A percentile compares a stretch with the other conserved stretches of the same genome.
phyloP scores from a whole-genome alignment of 2,329 filamentous ascomycete species.

The Ceratocystis destructans region DNA sequence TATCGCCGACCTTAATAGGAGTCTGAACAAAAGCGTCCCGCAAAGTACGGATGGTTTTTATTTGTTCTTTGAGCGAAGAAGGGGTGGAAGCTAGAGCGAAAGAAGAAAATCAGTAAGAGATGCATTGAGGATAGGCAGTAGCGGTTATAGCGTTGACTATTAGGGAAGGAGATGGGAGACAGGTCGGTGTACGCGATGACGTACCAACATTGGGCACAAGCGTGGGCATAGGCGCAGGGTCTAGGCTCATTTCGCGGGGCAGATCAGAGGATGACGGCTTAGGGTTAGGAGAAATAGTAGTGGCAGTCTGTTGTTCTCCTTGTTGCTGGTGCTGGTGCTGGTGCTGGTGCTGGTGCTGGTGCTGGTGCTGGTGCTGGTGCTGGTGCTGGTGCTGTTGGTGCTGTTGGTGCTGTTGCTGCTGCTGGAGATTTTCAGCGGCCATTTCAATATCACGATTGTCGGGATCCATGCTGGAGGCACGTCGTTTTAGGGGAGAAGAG shows the following conservation, averaged over 20 bases:
- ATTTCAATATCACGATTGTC: slow-evolving; percentile 27
- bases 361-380: slow-evolving; percentile 1
- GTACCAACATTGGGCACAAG: slow-evolving; percentile 15
- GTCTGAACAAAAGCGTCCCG: slow-evolving; percentile 38
- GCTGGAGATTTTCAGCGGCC: slow-evolving; percentile 17
- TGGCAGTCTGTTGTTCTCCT: not conserved
- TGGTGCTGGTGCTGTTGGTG: slow-evolving; percentile 8
- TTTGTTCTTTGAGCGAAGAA: slow-evolving; percentile 43
- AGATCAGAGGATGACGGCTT: not conserved
- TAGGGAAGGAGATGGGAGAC: not conserved
- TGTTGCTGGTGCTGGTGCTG: not conserved
- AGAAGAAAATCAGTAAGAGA: not conserved
- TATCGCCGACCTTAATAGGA: slow-evolving; percentile 53
- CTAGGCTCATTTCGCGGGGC: slow-evolving; percentile 18
- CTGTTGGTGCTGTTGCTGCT: not conserved
- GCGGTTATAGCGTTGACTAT: not conserved
- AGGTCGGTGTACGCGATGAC: slow-evolving; percentile 12
- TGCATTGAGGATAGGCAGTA: not conserved
- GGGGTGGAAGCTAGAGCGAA: not conserved
- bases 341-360: not conserved
- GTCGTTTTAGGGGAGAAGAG: slow-evolving; percentile 50
- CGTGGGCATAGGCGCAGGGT: slow-evolving; percentile 11
- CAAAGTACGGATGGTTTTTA: slow-evolving; percentile 55
- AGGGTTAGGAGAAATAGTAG: not conserved
- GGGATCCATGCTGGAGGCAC: slow-evolving; percentile 48